These are phyloP conservation scores for Rhododendron henanense DNA, from an alignment of 148 eudicot species.

Conservation along the genomic window DNA sequence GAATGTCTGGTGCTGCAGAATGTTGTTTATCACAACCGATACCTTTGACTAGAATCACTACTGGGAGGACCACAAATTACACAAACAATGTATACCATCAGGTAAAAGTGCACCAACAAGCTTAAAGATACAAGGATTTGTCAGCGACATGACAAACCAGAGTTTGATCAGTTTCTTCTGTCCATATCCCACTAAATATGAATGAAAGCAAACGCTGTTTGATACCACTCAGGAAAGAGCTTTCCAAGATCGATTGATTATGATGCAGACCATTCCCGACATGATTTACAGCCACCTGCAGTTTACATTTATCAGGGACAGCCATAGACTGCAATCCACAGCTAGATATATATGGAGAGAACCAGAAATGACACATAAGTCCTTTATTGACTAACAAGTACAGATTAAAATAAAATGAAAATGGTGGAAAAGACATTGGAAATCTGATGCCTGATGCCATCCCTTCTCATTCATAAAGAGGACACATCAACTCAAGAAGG, in stretches of 20 bases:
- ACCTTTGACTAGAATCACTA: background rate
- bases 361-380: background rate
- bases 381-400: background rate
- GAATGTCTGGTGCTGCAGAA: background rate
- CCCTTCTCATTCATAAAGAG: background rate
- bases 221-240: conserved; percentile 66
- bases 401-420: background rate
- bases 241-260: conserved; percentile 24
- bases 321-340: conserved; percentile 35
- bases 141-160: conserved; percentile 44
- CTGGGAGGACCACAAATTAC: background rate
- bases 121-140: conserved; percentile 1
- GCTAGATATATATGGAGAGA: background rate
- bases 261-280: conserved; percentile 31
- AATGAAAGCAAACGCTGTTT: conserved; percentile 93
- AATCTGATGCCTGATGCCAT: background rate
- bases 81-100: conserved; percentile 8
- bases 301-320: conserved; percentile 31
- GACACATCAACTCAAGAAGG: background rate
- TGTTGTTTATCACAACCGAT: background rate
- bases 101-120: conserved; percentile 6
- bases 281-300: conserved; percentile 35
- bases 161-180: conserved; percentile 78
- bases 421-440: background rate
- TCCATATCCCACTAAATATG: conserved; percentile 79